Percentiles rank a stretch among this genome's conserved stretches.
Evolutionary conservation across 2,329 filamentous ascomycete species (phyloP).

Genomic region (Diaporthe velutina): DNA sequence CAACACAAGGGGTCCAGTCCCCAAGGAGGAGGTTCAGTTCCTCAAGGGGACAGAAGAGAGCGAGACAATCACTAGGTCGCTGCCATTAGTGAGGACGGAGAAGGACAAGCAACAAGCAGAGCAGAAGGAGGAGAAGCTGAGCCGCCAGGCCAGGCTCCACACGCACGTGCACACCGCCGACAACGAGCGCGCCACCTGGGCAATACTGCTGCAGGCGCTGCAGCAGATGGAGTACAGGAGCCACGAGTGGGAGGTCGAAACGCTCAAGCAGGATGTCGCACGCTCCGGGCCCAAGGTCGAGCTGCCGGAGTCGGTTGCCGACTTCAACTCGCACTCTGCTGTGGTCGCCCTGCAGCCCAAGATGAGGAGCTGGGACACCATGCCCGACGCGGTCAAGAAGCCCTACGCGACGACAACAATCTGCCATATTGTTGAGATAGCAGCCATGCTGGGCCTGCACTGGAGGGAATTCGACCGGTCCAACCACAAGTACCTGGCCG

Average conservation of each 20-base stretch:
- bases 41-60: conserved; percentile 56
- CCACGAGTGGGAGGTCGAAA: conserved; percentile 57
- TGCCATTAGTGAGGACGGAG: conserved; percentile 15
- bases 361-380: conserved; percentile 64
- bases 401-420: conserved; percentile 69
- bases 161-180: conserved; percentile 64
- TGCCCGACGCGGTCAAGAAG: conserved; percentile 60
- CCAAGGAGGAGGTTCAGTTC: conserved; percentile 48
- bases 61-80: conserved; percentile 47
- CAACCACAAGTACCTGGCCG: conserved; percentile 64
- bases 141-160: conserved; percentile 46
- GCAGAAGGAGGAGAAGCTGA: conserved; percentile 31
- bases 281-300: conserved; percentile 28
- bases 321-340: conserved; percentile 52
- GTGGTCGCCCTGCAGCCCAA: conserved; percentile 60
- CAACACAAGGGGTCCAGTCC: conserved; percentile 54
- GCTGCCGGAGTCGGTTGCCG: conserved; percentile 44
- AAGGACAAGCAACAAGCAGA: conserved; percentile 29
- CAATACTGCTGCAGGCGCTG: conserved; percentile 61
- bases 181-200: conserved; percentile 69
- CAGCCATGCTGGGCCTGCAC: conserved; percentile 67
- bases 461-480: conserved; percentile 70
- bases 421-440: conserved; percentile 67
- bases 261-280: conserved; percentile 45
- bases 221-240: conserved; percentile 65